Evolutionary conservation across 345 rosid genomes (phyloP).

Genomic region (Camelina hispida): DNA sequence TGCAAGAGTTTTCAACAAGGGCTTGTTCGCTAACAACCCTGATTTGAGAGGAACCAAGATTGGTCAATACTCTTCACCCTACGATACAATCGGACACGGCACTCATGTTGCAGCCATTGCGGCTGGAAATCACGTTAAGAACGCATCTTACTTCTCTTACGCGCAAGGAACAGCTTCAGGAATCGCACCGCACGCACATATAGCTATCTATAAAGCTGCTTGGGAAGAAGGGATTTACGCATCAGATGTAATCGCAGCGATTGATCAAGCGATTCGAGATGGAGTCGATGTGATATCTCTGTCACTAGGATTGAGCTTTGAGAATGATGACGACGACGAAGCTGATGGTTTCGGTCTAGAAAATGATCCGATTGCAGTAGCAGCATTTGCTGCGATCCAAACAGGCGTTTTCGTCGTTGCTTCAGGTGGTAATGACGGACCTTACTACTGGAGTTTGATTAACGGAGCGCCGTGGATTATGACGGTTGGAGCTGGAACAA

Average conservation of each 20-base stretch:
- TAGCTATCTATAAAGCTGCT: constrained; percentile 55
- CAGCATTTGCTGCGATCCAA: constrained; percentile 60
- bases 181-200: constrained; percentile 48
- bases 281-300: constrained; percentile 68
- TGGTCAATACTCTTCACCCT: constrained; percentile 34
- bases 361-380: constrained; percentile 58
- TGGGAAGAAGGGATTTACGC: constrained; percentile 49
- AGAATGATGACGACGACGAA: constrained; percentile 1
- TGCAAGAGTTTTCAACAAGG: constrained; percentile 49
- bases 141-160: constrained; percentile 52
- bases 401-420: constrained; percentile 58
- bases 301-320: constrained; percentile 53
- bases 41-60: constrained; percentile 20
- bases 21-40: constrained; percentile 45
- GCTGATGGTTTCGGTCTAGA: constrained; percentile 4
- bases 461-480: constrained; percentile 58
- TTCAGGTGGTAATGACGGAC: constrained; percentile 64
- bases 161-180: constrained; percentile 58
- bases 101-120: constrained; percentile 61
- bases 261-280: constrained; percentile 74
- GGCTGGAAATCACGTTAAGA: constrained; percentile 48
- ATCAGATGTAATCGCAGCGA: constrained; percentile 64
- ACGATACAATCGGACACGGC: constrained; percentile 56
- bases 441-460: constrained; percentile 46
- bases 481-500: constrained; percentile 52